Base-by-base conservation (phyloP, 2,329 filamentous ascomycete genomes). In the Xylariaceae sp. region DNA sequence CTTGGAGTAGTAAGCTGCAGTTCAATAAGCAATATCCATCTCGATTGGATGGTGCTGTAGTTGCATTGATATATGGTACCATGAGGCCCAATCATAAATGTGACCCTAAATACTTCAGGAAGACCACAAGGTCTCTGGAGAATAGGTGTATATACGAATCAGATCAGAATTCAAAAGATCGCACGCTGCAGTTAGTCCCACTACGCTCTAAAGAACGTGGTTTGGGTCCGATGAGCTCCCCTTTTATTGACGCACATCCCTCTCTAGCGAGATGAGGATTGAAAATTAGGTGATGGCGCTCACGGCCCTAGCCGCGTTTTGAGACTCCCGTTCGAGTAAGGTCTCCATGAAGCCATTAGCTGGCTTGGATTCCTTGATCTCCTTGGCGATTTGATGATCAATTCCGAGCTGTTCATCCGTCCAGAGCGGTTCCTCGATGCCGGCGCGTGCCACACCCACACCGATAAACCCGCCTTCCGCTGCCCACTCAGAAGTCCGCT, bases 401-500 rank as follows among this genome's bases (percentile, higher is more conserved):
- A 96, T 82, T 41, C 89, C 90, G 53, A 99, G 85, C 81, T 99
- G 95, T 67, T 83, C 80, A 67, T 97, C 87, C 1, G 90, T 95
- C 95, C 95, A 99, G 41, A 99, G 87, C n/a, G 93, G 88, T 70
- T 84, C 76, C 64, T 81, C 81, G 41, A 84, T 81, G 2, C 77
- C 77, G 52, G 81, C 81, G 47, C 80, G 81, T 55, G 88, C 77
- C 62, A 91, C 88, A 20, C 95, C 95, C 7, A 99, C 95, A 50
- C 93, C 95, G 56, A 98, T 90, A 76, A 98, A 97, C 7, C 95
- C 95, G 45, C 95, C 95, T 70, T 95, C 84, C 14, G 87, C 85
- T 26, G 90, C 89, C 95, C 95, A 99, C 69, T 96, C 89, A 56
- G 88, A 91, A 23, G 93, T 96, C 68, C 93, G 89, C 81, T 96